Conservation (phyloP, 257 asterid species). For the Nicotiana knightiana region DNA sequence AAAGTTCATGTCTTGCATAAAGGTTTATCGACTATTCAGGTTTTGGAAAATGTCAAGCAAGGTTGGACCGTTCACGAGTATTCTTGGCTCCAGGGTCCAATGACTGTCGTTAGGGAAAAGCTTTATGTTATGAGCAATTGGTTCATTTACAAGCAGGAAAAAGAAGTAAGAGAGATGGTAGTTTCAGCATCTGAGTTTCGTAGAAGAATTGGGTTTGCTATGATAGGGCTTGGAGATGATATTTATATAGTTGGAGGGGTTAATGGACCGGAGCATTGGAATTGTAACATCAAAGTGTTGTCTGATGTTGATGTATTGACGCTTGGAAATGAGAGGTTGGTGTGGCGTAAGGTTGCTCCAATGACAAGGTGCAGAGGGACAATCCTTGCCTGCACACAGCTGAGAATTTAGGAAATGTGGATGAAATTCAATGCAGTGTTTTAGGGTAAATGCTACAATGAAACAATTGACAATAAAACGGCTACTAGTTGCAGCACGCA, state of each 20-base stretch:
- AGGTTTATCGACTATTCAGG: constrained; percentile 79
- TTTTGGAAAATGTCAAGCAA: constrained; percentile 48
- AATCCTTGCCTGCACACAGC: constrained; percentile 73
- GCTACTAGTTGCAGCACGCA: background rate
- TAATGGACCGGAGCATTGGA: constrained; percentile 70
- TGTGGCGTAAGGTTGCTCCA: constrained; percentile 81
- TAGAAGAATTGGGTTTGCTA: constrained; percentile 66
- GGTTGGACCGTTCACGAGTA: constrained; percentile 79
- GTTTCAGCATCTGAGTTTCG: constrained; percentile 78
- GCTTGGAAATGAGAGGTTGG: constrained; percentile 61
- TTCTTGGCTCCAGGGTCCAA: constrained; percentile 90
- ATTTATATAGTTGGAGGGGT: constrained; percentile 87
- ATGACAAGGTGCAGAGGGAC: constrained; percentile 84
- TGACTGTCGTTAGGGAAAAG: constrained; percentile 79
- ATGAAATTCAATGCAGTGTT: background rate
- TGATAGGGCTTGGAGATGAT: constrained; percentile 74
- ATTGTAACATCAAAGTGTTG: constrained; percentile 62
- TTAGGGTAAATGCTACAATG: background rate
- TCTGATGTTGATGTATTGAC: constrained; percentile 70
- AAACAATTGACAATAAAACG: background rate
- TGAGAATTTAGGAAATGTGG: constrained; percentile 51
- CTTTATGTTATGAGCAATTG: constrained; percentile 82
- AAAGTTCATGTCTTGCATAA: constrained; percentile 81
- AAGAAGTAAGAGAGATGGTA: constrained; percentile 41
- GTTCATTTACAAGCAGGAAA: constrained; percentile 68